Evolutionary conservation across 1,139 yeast species (phyloP).

Genomic region (Eremothecium cymbalariae): DNA sequence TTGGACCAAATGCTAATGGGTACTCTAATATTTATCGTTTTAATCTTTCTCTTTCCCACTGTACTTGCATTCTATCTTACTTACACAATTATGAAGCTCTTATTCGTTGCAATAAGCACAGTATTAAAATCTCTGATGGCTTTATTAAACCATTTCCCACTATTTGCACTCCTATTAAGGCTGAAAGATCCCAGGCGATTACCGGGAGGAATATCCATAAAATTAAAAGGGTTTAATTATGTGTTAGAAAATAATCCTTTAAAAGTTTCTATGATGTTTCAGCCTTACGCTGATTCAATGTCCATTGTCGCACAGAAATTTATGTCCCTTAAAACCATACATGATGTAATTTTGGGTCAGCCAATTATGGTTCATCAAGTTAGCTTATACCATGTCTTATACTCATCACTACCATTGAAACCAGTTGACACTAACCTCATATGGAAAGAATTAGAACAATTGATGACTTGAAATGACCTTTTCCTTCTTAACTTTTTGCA

Average conservation of each 20-base stretch:
- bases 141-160: constrained; percentile 71
- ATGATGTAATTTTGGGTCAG: constrained; percentile 38
- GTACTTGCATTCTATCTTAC: constrained; percentile 74
- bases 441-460: constrained; percentile 19
- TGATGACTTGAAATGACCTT: constrained; percentile 6
- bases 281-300: constrained; percentile 39
- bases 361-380: constrained; percentile 42
- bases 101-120: constrained; percentile 44
- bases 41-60: constrained; percentile 76
- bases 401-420: constrained; percentile 42
- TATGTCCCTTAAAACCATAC: constrained; percentile 36
- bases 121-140: constrained; percentile 55
- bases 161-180: constrained; percentile 71
- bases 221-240: constrained; percentile 17
- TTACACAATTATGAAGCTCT: constrained; percentile 54
- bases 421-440: constrained; percentile 30
- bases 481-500: too few relatives aligned
- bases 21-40: constrained; percentile 73
- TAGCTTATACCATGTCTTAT: constrained; percentile 40
- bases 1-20: constrained; percentile 84
- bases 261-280: constrained; percentile 38
- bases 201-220: constrained; percentile 76
- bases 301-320: constrained; percentile 37
- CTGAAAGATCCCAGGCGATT: constrained; percentile 74
- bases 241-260: constrained; percentile 40